Evolutionary conservation across 371 early-diverging fungal genomes (phyloP).

Genomic region (Zopfochytrium polystomum): DNA sequence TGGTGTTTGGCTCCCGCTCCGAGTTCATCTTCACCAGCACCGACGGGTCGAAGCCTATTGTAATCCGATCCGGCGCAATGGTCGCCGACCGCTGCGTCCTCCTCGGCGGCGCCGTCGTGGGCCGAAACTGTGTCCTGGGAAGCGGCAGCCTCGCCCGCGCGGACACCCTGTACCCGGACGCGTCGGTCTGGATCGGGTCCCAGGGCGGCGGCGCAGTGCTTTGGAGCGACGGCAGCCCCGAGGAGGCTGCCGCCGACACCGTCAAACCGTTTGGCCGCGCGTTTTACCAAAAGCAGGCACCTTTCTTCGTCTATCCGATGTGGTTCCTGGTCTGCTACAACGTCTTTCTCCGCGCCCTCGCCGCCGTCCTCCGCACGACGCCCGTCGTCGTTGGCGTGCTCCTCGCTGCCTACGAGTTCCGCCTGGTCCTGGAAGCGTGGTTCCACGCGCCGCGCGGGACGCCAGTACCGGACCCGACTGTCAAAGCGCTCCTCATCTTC

Average conservation of each 20-base stretch:
- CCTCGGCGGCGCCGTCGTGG: too few species aligned
- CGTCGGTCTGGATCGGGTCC: too few species aligned
- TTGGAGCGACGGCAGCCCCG: slow-evolving; percentile 25
- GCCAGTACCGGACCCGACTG: not conserved
- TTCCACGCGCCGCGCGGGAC: too few species aligned
- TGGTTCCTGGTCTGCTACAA: slow-evolving; percentile 16
- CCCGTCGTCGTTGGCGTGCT: slow-evolving; percentile 4
- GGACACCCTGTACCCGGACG: too few species aligned
- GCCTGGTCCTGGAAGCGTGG: too few species aligned
- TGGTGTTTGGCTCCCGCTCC: slow-evolving; percentile 36
- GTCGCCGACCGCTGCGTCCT: slow-evolving; percentile 37
- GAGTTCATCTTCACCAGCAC: slow-evolving; percentile 26
- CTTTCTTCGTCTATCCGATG: too few species aligned
- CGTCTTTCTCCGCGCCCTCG: not conserved
- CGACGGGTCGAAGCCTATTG: slow-evolving; percentile 13
- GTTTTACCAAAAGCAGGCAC: too few species aligned
- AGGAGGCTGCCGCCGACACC: slow-evolving; percentile 9
- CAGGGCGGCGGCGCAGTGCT: too few species aligned
- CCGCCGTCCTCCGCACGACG: slow-evolving; percentile 4
- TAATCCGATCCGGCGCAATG: slow-evolving; percentile 33
- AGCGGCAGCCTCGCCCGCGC: too few species aligned
- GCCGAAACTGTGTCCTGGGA: too few species aligned
- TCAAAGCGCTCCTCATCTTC: not conserved
- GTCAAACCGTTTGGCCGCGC: too few species aligned
- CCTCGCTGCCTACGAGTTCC: too few species aligned